Evolutionary conservation across 176 grass and related monocot genomes (phyloP), one percentile per base, ranked within the genome.

Genomic region (Luzula sylvatica): DNA sequence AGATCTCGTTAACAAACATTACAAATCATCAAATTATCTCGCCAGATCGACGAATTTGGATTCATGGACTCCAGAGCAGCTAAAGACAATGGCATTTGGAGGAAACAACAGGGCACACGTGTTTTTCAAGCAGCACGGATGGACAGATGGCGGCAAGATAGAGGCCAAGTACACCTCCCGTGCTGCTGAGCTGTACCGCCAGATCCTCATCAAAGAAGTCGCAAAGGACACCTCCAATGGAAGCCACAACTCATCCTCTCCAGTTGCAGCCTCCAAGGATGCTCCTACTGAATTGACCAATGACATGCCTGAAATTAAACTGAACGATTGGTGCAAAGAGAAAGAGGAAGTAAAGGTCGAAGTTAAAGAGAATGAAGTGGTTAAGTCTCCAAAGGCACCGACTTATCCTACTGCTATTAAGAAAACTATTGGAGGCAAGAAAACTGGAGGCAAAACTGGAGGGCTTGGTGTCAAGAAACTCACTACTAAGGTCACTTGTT

Each of bases 51-150:
- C 93, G 50, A 98, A 87, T 65, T 61, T 98, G 51, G 93, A 98
- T 57, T 83, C 86, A 0, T 98, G 93, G 93, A 77, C 68, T 26
- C 68, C 69, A 47, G 78, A 98, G 6, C 93, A 98, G 22, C 56
- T 98, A 18, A 87, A 87, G 56, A 87, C 73, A 54, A 98, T 98
- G 93, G 58, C 77, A 58, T 92, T 80, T 39, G 86, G 93, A 46
- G 93, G 93, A 55, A 98, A 98, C 61, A 90, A 92, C 50, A 81
- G 82, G 44, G 93, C 86, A 32, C 93, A 87, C 12, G 66, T 72
- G 60, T 98, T 98, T 71, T 98, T 98, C 77, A 98, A 98, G 65
- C 93, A 98, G 46, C 86, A 98, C 66, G 93, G 93, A 15, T 98
- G 81, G 86, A 75, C 82, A 18, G 93, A 98, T 42, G 93, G 82